Base-by-base conservation (phyloP, 2,329 filamentous ascomycete genomes). In the Lasiodiplodia sp. region DNA sequence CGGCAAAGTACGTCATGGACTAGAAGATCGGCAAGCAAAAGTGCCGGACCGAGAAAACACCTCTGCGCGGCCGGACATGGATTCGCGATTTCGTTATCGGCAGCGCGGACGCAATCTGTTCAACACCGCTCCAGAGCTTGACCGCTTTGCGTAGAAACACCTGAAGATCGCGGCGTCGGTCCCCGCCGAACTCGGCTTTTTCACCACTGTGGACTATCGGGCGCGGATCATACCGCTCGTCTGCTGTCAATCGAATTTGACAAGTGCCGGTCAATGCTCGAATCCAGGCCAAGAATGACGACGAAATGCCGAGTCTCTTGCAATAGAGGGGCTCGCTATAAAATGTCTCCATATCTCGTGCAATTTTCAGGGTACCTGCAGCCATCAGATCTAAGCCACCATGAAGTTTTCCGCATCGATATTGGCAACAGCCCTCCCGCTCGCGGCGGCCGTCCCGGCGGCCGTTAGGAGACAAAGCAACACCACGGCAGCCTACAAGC, bases 81-180 rank as follows among this genome's bases (percentile, higher is more conserved):
- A 18, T 28, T 37, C 5, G 23, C 14, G 2, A 49, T 49, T 34
- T 51, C 38, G 47, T 64, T 38, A 63, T 63, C 58, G 25, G 28
- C 14, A 16, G 4, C 21, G 6, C 11, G 31, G 31, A 63, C 58
- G 5, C 38, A 51, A 23, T 5, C 21, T 47, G 23, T 37, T 18
- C 25, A 28, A 7, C 57, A 25, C 47, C n/a, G 23, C 28, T 28
- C 28, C 28, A 8, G n/a, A 3, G n/a, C 60, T 64, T 47, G 60
- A 18, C 60, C 44, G 44, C 31, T 52, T 47, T 16, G 37, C 14
- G 60, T 47, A 38, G 28, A 23, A 37, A 2, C 11, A 31, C 44
- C 28, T 49, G 60, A 52, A 64, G 60, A 64, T 64, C 60, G 18
- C 44, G 11, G 31, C 28, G n/a, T 16, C 60, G 60, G 60, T 47